Evolutionary conservation across 345 rosid species (phyloP).

Genomic region (Arabidopsis suecica): DNA sequence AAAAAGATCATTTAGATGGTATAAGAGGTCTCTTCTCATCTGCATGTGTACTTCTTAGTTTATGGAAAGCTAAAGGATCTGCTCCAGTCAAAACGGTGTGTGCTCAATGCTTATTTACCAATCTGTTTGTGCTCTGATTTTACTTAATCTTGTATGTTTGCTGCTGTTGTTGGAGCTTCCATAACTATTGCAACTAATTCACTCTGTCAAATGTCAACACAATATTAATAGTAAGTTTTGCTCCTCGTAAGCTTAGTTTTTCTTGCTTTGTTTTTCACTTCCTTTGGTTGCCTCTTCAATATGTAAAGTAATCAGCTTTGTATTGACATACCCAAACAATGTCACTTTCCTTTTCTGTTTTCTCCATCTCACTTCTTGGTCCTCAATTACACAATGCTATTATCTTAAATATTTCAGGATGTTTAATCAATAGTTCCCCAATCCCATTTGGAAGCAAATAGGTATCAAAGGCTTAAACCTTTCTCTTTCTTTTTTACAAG

Average conservation of each 20-base stretch:
- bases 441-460: background rate
- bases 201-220: slow-evolving; percentile 81
- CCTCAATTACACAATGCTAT: no score
- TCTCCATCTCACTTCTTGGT: no score
- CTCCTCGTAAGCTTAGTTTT: background rate
- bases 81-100: no score
- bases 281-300: no score
- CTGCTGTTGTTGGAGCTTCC: slow-evolving; percentile 70
- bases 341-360: no score
- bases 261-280: background rate
- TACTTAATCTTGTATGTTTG: background rate
- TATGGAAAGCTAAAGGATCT: slow-evolving; percentile 65
- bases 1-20: no score
- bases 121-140: background rate
- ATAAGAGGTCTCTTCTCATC: background rate
- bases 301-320: no score
- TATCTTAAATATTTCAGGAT: no score
- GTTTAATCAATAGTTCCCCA: background rate
- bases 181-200: slow-evolving; percentile 70
- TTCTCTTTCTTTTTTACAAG: background rate
- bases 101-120: background rate
- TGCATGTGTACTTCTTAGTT: slow-evolving; percentile 76
- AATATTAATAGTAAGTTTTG: slow-evolving; percentile 68
- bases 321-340: no score
- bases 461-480: background rate